Conservation (phyloP, 352 stramenopile species). For the Globisporangium paroecandrum region DNA sequence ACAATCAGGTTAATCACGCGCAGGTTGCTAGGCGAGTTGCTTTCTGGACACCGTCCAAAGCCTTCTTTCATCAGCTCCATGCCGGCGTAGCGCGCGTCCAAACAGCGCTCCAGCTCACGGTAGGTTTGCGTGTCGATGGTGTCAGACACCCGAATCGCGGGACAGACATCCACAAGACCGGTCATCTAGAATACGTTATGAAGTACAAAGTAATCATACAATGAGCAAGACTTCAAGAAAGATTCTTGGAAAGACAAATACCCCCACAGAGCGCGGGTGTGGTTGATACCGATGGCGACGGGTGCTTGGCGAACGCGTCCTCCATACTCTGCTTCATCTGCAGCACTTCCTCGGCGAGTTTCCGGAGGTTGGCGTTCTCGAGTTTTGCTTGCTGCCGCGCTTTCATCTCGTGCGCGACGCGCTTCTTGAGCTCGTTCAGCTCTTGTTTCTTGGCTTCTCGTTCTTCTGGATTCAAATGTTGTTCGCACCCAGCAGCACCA, state of each 20-base stretch:
- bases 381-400: conserved; percentile 8
- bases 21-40: neutral
- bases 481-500: neutral
- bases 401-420: conserved; percentile 15
- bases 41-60: neutral
- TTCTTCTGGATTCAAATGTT: neutral
- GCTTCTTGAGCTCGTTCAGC: conserved; percentile 8
- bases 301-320: conserved; percentile 4
- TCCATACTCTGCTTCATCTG: conserved; percentile 3
- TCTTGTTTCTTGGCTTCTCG: neutral
- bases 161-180: neutral
- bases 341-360: conserved; percentile 6
- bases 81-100: conserved; percentile 1
- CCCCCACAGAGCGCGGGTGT: no score
- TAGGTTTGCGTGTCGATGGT: neutral
- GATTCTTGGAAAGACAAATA: no score
- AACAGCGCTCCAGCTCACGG: conserved; percentile 1
- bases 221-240: no score
- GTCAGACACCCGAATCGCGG: neutral
- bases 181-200: neutral
- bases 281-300: conserved; percentile 1
- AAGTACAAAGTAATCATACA: neutral
- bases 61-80: neutral
- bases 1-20: neutral
- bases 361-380: conserved; percentile 18